Evolutionary conservation across 208 protist species (phyloP), one percentile per base, ranked within the genome.

Genomic region (Acanthamoeba castellanii): DNA sequence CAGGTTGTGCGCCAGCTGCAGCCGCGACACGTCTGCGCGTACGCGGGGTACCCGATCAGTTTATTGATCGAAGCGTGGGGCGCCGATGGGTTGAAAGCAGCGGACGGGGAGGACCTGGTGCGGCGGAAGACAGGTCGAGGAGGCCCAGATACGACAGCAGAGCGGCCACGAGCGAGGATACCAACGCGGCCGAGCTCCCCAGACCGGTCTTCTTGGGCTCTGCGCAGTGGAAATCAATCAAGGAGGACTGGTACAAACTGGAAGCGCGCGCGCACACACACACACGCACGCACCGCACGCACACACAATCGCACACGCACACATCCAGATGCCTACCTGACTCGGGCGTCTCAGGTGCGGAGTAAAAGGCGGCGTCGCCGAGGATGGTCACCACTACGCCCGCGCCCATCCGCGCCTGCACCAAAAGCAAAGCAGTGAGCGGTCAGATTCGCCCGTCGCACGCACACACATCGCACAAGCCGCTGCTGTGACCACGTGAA

Each of bases 161-260:
- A 89, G 98, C 97, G n/a, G 98, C 98, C 16, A 98, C 98, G 27
- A 99, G 92, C 87, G 98, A 98, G 37, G 98, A 98, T 37, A 98
- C 98, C 96, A 99, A 98, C 20, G 98, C 98, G 1, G 99, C 99
- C 27, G 98, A 99, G 47, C 97, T 98, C 47, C 99, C 99, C 13
- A 99, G 95, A 27, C 99, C 99, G 27, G 99, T 99, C 96, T 99
- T 99, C 57, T 90, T 59, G 6, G 82, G 82, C 30, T 68, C 82
- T 59, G 50, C 25, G 3, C 59, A 66, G 7, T 7, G 32, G 68
- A 42, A 2, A 8, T 72, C 66, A 72, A 27, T 37, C 11, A 27
- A 76, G 64, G 50, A 55, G 18, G 66, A 74, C 11, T 74, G 52
- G 9, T 27, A 64, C 18, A 8, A 7, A 25, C 57, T 27, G 57